Evolutionary conservation across 179 eudicot genomes (phyloP).

Genomic region (Spinacia oleracea): DNA sequence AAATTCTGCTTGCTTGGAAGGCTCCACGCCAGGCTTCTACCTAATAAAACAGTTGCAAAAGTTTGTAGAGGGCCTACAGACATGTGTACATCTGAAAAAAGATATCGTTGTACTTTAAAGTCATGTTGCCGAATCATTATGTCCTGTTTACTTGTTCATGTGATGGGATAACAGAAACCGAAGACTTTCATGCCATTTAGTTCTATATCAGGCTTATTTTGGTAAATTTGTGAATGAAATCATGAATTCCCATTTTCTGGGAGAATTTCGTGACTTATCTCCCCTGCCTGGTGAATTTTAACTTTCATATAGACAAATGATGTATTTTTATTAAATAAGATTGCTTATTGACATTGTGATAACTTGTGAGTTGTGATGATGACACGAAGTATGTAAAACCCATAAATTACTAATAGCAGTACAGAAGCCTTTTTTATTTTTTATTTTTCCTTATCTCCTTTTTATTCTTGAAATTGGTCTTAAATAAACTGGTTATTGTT

Average conservation of each 20-base stretch:
- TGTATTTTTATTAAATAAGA: background rate
- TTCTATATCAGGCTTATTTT: background rate
- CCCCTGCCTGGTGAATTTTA: background rate
- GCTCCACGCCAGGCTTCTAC: background rate
- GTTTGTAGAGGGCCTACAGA: background rate
- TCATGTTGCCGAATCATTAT: background rate
- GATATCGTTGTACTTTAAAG: background rate
- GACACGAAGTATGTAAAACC: background rate
- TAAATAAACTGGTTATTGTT: background rate
- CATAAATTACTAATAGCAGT: background rate
- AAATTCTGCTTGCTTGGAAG: background rate
- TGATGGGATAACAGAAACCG: background rate
- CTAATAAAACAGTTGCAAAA: background rate
- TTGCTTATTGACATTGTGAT: background rate
- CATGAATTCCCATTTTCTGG: background rate
- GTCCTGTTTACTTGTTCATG: background rate
- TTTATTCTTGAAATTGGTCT: background rate
- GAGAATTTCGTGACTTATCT: background rate
- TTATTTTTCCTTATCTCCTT: background rate
- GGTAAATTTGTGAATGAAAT: background rate
- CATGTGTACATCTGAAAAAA: background rate
- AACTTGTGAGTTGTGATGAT: background rate
- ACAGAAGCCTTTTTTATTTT: background rate
- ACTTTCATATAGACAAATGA: background rate
- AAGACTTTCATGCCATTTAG: background rate